Base-by-base conservation (phyloP, 2,329 filamentous ascomycete genomes). In the Ophidiomyces ophidiicola region DNA sequence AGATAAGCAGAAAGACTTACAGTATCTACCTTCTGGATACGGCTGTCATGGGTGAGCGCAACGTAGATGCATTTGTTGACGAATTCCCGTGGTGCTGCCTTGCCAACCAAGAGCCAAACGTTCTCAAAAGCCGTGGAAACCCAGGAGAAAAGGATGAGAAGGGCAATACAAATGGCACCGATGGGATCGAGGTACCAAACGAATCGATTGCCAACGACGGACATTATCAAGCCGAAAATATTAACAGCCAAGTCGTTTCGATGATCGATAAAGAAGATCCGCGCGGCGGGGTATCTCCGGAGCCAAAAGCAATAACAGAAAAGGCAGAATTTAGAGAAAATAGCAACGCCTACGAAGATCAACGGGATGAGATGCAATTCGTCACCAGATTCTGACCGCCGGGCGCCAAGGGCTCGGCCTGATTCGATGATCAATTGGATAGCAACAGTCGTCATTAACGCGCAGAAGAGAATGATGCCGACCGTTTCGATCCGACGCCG, bases 361-460 rank as follows among this genome's bases (percentile, higher is more conserved):
- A 79, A 57, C 8, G 72, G 73, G 31, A 75, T 60, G 31, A 74
- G 57, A 35, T 74, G 61, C 34, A 75, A 61, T 32, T 65, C 48
- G 20, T 68, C 58, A 4, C 62, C 54, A 6, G 61, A 54, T 1
- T 66, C 57, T 18, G 54, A 53, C 2, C 57, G 49, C 2, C 70
- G 70, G 4, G 48, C 61, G 11, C 58, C 70, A 5, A 76, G 60
- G 5, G 59, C 58, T 39, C 72, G 64, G n/a, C 63, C 64, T 15
- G 74, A 78, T 46, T 77, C 71, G 41, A 78, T 59, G 33, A 76
- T 68, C 19, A 79, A 60, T 49, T 78, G 70, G 19, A 78, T 72
- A 33, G 76, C 73, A 3, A 78, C 74, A 0, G 74, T 78, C 2
- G 75, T 77, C 73, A 79, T 78, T 43, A 79, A 61, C 30, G 74